Evolutionary conservation across 129 eudicot species (phyloP).

Genomic region (Flaveria sonorensis): DNA sequence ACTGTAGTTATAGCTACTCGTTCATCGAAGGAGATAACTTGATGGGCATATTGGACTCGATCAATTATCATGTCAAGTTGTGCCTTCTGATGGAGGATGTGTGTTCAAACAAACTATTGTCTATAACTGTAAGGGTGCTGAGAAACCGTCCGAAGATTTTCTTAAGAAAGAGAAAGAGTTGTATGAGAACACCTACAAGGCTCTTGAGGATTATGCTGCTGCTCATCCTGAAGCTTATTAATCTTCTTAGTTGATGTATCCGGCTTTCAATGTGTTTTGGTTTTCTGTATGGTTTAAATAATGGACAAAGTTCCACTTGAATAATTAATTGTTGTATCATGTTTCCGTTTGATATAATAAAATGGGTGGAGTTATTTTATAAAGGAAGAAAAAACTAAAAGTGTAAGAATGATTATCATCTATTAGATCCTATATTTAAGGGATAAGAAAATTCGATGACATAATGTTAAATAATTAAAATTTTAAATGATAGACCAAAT

Average conservation of each 20-base stretch:
- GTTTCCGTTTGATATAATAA: too few species aligned
- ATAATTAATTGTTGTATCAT: neutral
- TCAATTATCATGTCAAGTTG: constrained; percentile 17
- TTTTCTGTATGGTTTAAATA: neutral
- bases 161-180: constrained; percentile 11
- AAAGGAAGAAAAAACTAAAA: too few species aligned
- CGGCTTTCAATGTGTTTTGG: neutral
- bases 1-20: constrained; percentile 7
- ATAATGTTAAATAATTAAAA: too few species aligned
- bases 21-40: constrained; percentile 18
- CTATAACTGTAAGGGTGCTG: constrained; percentile 9
- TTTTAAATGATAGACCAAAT: too few species aligned
- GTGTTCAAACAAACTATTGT: neutral
- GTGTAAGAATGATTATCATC: too few species aligned
- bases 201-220: constrained; percentile 4
- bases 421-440: too few species aligned
- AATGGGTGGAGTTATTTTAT: too few species aligned
- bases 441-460: too few species aligned
- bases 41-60: constrained; percentile 16
- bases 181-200: constrained; percentile 9
- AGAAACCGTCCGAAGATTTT: constrained; percentile 13
- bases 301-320: neutral
- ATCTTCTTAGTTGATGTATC: neutral
- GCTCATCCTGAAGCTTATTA: neutral
- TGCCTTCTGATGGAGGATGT: constrained; percentile 24